Base-by-base conservation (phyloP, 2,329 filamentous ascomycete genomes). In the Fusarium sp. region DNA sequence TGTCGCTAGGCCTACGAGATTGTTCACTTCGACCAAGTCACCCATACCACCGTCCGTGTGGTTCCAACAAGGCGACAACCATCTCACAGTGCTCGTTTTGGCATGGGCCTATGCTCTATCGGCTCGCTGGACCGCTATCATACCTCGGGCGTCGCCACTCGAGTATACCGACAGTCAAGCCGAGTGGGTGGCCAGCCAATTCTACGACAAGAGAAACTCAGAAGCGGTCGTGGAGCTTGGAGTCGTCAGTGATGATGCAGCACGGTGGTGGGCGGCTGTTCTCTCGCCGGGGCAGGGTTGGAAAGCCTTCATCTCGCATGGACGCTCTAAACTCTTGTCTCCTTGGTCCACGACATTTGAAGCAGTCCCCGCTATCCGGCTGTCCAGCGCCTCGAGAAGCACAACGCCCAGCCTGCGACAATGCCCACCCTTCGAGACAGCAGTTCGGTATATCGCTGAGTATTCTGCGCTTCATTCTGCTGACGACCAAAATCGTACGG, bases 51-150 rank as follows among this genome's bases (percentile, higher is more conserved):
- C 31, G 31, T 35, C 29, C 11, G 1, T 16, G 20, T 35, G 31
- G n/a, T 57, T 69, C 22, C n/a, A 20, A 29, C 42, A 58, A 11
- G 20, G 51, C 17, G 46, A 70, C 36, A 61, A 70, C 29, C 63
- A 66, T 17, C 4, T 61, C 6, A 31, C 24, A 38, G 35, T 65
- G 6, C 36, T 65, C 12, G 35, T 35, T 14, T 20, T 65, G 33
- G 62, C 56, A 42, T 65, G 62, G 62, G 35, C 62, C 27, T 64
- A 64, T 59, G 42, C 56, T 38, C 12, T 64, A 20, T 64, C 62
- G 6, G 53, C 62, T 20, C 62, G 62, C 17, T 64, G 55, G 53
- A 7, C 51, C 29, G 55, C 46, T 44, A 16, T 59, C 6, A 59
- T 65, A 22, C 55, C 62, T 29, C 27, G 10, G 16, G 33, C 44